Evolutionary conservation across 495 filamentous ascomycete species (phyloP).

Genomic region (Elasticomyces elasticus): DNA sequence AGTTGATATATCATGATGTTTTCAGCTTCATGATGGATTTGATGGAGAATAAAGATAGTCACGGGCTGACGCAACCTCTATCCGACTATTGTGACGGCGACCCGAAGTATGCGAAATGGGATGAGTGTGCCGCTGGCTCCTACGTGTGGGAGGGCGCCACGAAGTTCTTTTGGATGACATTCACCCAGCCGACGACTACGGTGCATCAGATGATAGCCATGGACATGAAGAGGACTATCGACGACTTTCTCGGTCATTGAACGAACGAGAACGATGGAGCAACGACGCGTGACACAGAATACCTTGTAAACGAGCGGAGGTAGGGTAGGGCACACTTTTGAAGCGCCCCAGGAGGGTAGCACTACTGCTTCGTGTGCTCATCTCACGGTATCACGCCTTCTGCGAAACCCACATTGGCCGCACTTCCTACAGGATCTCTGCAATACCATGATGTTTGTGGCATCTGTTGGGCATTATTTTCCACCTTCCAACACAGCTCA

Average conservation of each 20-base stretch:
- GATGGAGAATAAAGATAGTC: constrained; percentile 13
- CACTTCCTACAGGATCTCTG: no score
- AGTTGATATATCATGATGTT: constrained; percentile 24
- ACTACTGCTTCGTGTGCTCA: no score
- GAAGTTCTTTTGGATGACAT: constrained; percentile 15
- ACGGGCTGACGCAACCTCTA: constrained; percentile 4
- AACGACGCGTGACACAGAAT: no score
- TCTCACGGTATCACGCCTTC: no score
- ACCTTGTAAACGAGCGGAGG: no score
- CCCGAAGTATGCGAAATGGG: neutral
- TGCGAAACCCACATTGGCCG: no score
- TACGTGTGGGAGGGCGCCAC: constrained; percentile 7
- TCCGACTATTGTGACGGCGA: constrained; percentile 8
- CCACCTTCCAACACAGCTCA: no score
- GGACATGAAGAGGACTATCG: constrained; percentile 16
- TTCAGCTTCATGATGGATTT: constrained; percentile 19
- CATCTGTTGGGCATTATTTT: no score
- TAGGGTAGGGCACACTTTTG: no score
- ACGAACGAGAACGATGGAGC: no score
- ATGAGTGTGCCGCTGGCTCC: neutral
- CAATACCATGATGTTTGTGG: no score
- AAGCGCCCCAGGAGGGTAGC: no score
- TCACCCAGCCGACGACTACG: constrained; percentile 8
- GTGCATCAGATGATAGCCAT: constrained; percentile 16
- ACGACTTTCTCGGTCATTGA: constrained; percentile 13